These are phyloP conservation scores for Gastrolobium villosum DNA, from an alignment of 306 rosid species.

Conservation along the genomic window DNA sequence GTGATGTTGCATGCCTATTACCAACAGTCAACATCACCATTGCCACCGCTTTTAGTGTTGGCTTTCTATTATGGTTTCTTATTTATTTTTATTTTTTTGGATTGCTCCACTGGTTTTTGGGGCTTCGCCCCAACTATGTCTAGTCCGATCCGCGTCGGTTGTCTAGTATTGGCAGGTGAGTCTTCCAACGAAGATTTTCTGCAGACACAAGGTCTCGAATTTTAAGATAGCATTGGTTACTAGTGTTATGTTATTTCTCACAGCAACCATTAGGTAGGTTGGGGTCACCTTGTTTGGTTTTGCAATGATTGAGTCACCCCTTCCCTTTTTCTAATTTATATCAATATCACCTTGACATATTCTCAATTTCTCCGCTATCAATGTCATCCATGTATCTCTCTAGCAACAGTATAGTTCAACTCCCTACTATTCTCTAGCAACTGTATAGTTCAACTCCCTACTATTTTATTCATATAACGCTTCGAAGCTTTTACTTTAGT, in stretches of 20 bases:
- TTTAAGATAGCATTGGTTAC: neutral
- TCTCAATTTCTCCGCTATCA: neutral
- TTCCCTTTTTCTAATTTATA: neutral
- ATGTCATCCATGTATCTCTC: neutral
- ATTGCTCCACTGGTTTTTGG: too few species aligned
- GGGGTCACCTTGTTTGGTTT: constrained; percentile 27
- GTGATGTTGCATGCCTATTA: constrained; percentile 7
- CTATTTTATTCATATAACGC: neutral
- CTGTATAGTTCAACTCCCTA: neutral
- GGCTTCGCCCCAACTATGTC: too few species aligned
- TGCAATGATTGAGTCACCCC: neutral
- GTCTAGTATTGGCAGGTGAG: too few species aligned
- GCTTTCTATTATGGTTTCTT: too few species aligned
- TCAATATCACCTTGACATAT: neutral
- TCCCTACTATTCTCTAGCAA: neutral
- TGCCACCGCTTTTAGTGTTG: neutral
- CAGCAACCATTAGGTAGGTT: neutral
- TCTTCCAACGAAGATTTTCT: too few species aligned
- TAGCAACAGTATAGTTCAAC: neutral
- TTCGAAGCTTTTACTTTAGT: too few species aligned
- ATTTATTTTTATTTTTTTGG: too few species aligned
- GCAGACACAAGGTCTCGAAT: too few species aligned
- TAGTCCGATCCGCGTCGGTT: too few species aligned
- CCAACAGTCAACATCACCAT: neutral
- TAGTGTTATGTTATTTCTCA: neutral